Conservation (phyloP, 306 rosid genomes). For the Medicago ruthenica region DNA sequence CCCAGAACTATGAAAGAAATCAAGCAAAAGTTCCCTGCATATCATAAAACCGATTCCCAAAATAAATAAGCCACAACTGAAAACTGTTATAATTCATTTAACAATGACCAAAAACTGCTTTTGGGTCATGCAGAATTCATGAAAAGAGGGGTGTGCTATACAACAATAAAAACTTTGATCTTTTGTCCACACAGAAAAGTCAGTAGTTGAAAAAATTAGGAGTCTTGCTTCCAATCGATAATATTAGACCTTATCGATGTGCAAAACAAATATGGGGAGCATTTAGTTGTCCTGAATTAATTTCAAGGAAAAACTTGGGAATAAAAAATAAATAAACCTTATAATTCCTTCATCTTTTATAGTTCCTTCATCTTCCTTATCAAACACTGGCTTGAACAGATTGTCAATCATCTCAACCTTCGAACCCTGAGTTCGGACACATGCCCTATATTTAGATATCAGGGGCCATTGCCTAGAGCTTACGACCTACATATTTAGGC, state of each 20-base stretch:
- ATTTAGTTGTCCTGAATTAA: not conserved
- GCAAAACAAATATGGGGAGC: not conserved
- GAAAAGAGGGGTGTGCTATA: not conserved
- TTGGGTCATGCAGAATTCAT: not conserved
- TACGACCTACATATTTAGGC: slow-evolving; percentile 64
- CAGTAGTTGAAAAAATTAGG: no score
- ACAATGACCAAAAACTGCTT: not conserved
- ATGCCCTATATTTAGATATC: slow-evolving; percentile 85
- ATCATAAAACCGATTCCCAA: not conserved
- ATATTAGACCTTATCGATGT: not conserved
- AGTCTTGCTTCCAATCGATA: no score
- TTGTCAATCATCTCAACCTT: slow-evolving; percentile 93
- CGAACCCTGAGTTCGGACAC: slow-evolving; percentile 85
- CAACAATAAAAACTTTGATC: not conserved
- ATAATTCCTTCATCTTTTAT: slow-evolving; percentile 88
- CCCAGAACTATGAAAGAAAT: slow-evolving; percentile 78
- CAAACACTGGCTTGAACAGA: slow-evolving; percentile 69
- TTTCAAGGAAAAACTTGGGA: not conserved
- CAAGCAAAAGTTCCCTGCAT: slow-evolving; percentile 81
- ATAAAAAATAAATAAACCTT: slow-evolving; percentile 52
- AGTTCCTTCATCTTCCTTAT: slow-evolving; percentile 77
- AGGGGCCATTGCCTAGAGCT: slow-evolving; percentile 93
- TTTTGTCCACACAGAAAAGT: no score
- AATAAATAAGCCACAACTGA: not conserved
- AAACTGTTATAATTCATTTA: not conserved